phyloP scores from a whole-genome alignment of 1,284 basidiomycete species.

The Pseudozyma sp. region DNA sequence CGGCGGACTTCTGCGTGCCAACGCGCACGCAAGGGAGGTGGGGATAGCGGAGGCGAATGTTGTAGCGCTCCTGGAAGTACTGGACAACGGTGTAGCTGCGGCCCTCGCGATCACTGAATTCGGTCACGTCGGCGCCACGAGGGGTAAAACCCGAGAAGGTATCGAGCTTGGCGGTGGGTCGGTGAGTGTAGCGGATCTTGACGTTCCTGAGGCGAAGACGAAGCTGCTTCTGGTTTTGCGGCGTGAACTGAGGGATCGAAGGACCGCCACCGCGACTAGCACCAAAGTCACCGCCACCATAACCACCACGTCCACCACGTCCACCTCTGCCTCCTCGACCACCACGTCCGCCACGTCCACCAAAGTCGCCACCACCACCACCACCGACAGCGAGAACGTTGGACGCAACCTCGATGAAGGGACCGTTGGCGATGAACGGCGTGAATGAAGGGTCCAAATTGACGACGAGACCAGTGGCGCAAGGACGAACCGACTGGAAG shows the following conservation, averaged over 20 bases:
- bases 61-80: slow-evolving; percentile 54
- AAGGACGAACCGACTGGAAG: slow-evolving; percentile 58
- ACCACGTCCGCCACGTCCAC: slow-evolving; percentile 44
- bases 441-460: slow-evolving; percentile 60
- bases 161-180: slow-evolving; percentile 49
- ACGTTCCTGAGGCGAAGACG: slow-evolving; percentile 47
- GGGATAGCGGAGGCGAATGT: slow-evolving; percentile 36
- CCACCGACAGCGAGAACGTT: slow-evolving; percentile 39
- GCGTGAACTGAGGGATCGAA: slow-evolving; percentile 12
- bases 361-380: slow-evolving; percentile 38
- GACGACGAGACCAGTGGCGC: slow-evolving; percentile 52
- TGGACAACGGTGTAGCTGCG: slow-evolving; percentile 21
- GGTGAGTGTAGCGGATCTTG: slow-evolving; percentile 48
- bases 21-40: slow-evolving; percentile 48
- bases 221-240: slow-evolving; percentile 44
- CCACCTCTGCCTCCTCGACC: slow-evolving; percentile 46
- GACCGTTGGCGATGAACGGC: slow-evolving; percentile 46
- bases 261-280: slow-evolving; percentile 11
- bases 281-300: slow-evolving; percentile 4
- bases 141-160: slow-evolving; percentile 50
- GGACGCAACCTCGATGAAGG: slow-evolving; percentile 42
- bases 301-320: slow-evolving; percentile 19
- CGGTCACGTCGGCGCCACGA: slow-evolving; percentile 28
- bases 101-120: slow-evolving; percentile 40
- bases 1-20: slow-evolving; percentile 29